Evolutionary conservation across 345 rosid genomes (phyloP).

Genomic region (Eutrema heterophyllum): DNA sequence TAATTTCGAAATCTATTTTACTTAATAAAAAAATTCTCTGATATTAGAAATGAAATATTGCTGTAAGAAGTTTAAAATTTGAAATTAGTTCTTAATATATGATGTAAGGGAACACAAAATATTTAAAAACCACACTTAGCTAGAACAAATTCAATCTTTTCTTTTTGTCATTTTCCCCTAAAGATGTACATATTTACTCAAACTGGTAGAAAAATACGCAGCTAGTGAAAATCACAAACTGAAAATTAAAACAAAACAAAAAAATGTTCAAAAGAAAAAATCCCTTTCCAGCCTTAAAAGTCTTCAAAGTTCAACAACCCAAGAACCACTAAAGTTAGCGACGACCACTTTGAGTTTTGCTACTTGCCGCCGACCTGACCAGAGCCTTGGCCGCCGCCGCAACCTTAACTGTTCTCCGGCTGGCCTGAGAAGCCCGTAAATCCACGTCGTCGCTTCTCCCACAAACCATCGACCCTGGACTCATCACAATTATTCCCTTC

Average conservation of each 20-base stretch:
- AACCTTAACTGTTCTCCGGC: conserved; percentile 28
- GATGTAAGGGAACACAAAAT: neutral
- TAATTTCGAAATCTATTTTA: neutral
- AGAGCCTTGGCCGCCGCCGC: conserved; percentile 25
- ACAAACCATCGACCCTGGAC: conserved; percentile 41
- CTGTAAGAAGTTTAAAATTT: neutral
- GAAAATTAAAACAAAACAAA: neutral
- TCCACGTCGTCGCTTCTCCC: conserved; percentile 48
- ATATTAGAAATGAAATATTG: neutral
- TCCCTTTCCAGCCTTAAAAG: neutral
- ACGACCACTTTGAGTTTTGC: conserved; percentile 4
- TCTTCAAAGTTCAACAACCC: conserved; percentile 7
- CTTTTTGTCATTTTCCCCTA: neutral
- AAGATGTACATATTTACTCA: neutral
- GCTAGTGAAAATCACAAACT: neutral
- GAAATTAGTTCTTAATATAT: neutral
- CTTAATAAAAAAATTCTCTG: neutral
- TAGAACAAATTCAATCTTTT: neutral
- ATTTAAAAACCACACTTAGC: neutral
- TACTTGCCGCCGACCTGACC: conserved; percentile 14
- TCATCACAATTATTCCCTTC: conserved; percentile 36
- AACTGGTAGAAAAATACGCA: neutral
- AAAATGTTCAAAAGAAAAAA: neutral
- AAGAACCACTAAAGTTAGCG: conserved; percentile 25
- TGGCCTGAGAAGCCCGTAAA: conserved; percentile 22